These are phyloP conservation scores for Malassezia psittaci DNA, from an alignment of 1,284 basidiomycete genomes.

Conservation along the genomic window DNA sequence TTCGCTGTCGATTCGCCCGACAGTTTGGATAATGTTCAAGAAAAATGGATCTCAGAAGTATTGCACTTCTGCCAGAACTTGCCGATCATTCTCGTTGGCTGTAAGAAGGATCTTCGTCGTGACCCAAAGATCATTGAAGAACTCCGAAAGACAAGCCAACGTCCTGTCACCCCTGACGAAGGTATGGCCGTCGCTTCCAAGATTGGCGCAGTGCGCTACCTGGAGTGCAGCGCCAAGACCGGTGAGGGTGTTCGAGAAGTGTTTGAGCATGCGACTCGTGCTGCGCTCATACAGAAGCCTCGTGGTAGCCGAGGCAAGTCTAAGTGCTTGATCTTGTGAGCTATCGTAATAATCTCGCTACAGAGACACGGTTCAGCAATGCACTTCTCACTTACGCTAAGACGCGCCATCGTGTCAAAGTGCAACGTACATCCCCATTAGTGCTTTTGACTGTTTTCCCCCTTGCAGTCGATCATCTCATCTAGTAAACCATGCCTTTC, in stretches of 20 bases:
- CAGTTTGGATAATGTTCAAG: constrained; percentile 86
- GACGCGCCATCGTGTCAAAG: no score
- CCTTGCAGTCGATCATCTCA: neutral
- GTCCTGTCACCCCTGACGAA: constrained; percentile 45
- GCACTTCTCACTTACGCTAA: no score
- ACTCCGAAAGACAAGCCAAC: constrained; percentile 46
- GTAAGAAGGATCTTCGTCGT: constrained; percentile 58
- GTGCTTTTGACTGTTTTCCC: neutral
- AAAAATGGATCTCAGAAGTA: constrained; percentile 94
- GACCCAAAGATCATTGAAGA: constrained; percentile 48
- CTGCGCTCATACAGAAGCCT: constrained; percentile 57
- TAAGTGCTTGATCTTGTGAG: constrained; percentile 56
- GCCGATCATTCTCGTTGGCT: constrained; percentile 80
- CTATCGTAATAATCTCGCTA: neutral
- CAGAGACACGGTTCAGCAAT: neutral
- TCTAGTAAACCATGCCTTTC: neutral
- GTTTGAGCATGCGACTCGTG: constrained; percentile 77
- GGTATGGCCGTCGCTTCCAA: constrained; percentile 77
- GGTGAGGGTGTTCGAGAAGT: constrained; percentile 83
- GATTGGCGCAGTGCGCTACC: constrained; percentile 76
- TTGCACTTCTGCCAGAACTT: constrained; percentile 79
- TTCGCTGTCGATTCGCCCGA: constrained; percentile 86
- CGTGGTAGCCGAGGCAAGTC: constrained; percentile 49
- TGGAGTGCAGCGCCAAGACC: constrained; percentile 80
- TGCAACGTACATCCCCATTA: neutral